Base-by-base conservation (phyloP, 2,329 filamentous ascomycete species). In the Elsinoe perseae region DNA sequence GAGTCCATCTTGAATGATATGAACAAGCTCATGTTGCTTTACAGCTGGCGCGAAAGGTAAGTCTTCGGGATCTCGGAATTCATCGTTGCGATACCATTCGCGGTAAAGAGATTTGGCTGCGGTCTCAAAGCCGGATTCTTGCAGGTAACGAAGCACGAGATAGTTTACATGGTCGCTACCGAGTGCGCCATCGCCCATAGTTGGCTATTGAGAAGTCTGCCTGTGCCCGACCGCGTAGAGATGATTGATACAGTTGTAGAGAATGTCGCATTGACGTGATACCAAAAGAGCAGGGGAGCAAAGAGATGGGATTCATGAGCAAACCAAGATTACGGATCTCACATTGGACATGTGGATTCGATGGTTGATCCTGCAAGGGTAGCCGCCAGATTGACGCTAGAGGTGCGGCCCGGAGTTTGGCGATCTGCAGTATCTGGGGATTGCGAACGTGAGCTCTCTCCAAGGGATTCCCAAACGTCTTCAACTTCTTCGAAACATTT, bases 161-260 rank as follows among this genome's bases (percentile, higher is more conserved):
- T 85, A 84, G 72, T 85, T 86, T 67, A 86, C 77, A 68, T 84
- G 81, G 73, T 85, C 77, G 62, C 76, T 79, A 64, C 73, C 78
- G 60, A 81, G 71, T 50, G 75, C 65, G 61, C 68, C 67, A 57
- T 61, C 59, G 40, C 52, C 57, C 71, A 73, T 72, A 58, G 60
- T 63, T 62, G 40, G 42, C 16, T 23, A 34, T 46, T 34, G 48
- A 32, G 30, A 18, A 4, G n/a, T 25, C 6, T 44, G 18, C 25
- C 25, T 21, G 7, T 7, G 21, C 46, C 27, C 27, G 34, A 12
- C 18, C 14, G 20, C 27, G 44, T 18, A 36, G 7, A 20, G 57
- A 50, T 10, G 10, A 9, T 16, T 6, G 50, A 34, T 14, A 43
- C 18, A 30, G 34, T 23, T 21, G 18, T 14, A 32, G 48, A 34